A percentile compares a stretch with the other conserved stretches of the same genome.
These are phyloP conservation scores for Alternaria sp. DNA, from an alignment of 2,329 filamentous ascomycete genomes.

Conservation along the genomic window DNA sequence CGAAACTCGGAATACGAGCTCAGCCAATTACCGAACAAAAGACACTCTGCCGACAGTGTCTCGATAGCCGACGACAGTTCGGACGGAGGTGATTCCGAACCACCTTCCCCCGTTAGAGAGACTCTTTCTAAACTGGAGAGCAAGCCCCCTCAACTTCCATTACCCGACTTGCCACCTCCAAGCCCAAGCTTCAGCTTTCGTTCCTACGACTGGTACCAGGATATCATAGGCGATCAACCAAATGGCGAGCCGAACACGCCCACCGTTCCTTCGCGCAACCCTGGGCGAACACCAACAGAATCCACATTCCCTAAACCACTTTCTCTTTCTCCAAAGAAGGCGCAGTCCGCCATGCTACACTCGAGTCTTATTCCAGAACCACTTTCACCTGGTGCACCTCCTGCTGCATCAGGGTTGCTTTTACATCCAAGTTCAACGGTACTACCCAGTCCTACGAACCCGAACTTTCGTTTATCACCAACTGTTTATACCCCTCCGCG, in stretches of 20 bases:
- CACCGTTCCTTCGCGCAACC: background rate
- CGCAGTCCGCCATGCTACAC: background rate
- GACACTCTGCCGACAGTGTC: background rate
- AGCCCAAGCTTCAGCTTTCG: constrained; percentile 32
- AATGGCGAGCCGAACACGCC: constrained; percentile 4
- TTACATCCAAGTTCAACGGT: constrained; percentile 26
- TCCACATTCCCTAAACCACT: constrained; percentile 8
- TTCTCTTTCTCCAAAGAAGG: constrained; percentile 12
- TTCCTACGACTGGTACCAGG: constrained; percentile 38
- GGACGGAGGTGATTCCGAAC: background rate
- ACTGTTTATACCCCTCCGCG: constrained; percentile 29
- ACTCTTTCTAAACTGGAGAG: constrained; percentile 20
- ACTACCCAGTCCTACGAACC: constrained; percentile 19
- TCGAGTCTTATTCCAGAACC: constrained; percentile 16
- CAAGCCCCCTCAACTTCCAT: constrained; percentile 18
- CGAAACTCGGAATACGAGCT: constrained; percentile 27
- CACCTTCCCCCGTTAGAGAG: constrained; percentile 8
- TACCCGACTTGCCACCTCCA: constrained; percentile 26
- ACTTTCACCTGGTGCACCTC: constrained; percentile 18
- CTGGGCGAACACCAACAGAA: constrained; percentile 19
- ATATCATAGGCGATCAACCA: constrained; percentile 29
- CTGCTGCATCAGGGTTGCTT: constrained; percentile 13
- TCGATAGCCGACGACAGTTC: constrained; percentile 11
- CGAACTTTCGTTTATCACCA: constrained; percentile 27
- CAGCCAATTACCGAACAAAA: constrained; percentile 18